phyloP scores from a whole-genome alignment of 257 asterid species.

The Solanum pimpinellifolium region DNA sequence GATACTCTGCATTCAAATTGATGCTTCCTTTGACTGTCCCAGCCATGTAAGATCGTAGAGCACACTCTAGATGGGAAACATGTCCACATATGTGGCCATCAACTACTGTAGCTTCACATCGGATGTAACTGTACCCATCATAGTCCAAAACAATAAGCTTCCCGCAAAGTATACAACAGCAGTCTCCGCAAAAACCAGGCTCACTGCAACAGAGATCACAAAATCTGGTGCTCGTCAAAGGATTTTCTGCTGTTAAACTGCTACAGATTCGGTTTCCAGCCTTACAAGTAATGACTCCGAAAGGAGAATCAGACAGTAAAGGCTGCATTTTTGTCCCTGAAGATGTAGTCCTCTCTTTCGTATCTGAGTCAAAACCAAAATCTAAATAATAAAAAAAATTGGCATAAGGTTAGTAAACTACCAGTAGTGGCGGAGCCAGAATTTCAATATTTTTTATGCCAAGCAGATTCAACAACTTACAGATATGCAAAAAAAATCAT shows the following conservation, averaged over 20 bases:
- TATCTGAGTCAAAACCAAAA: too few species aligned
- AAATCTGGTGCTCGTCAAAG: slow-evolving; percentile 23
- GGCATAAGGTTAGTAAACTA: background rate
- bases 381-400: too few species aligned
- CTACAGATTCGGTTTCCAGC: too few species aligned
- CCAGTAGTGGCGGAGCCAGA: too few species aligned
- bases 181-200: slow-evolving; percentile 61
- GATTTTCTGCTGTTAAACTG: background rate
- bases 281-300: too few species aligned
- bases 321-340: too few species aligned
- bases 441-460: too few species aligned
- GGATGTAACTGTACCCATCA: slow-evolving; percentile 32
- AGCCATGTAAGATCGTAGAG: slow-evolving; percentile 61
- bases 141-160: slow-evolving; percentile 20
- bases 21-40: slow-evolving; percentile 78
- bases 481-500: too few species aligned
- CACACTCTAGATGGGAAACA: slow-evolving; percentile 67
- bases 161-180: slow-evolving; percentile 72
- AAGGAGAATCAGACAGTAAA: too few species aligned
- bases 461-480: too few species aligned
- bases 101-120: slow-evolving; percentile 39
- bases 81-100: slow-evolving; percentile 54
- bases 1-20: slow-evolving; percentile 70
- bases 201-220: slow-evolving; percentile 72
- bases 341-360: too few species aligned